Base-by-base conservation (phyloP, 306 rosid species). In the Sechiopsis laciniata region DNA sequence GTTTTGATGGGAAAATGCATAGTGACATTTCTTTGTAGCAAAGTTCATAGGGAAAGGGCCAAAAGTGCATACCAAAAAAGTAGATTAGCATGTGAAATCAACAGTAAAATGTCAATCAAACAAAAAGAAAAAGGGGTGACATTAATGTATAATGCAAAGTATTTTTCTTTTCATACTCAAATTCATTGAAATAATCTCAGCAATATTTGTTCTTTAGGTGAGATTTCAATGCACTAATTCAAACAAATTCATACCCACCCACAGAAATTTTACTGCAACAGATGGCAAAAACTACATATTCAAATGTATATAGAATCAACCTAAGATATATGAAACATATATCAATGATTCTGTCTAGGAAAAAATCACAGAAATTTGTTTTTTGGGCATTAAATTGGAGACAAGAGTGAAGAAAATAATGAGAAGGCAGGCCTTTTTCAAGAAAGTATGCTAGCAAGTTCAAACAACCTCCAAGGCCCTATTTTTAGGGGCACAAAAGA, bases 51-150 rank as follows among this genome's bases (percentile, higher is more conserved):
- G 90, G 85, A 81, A 81, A 59, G 73, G 73, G 73, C 73, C 73
- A 69, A 69, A 69, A 69, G 73, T 48, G 73, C 73, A 69, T 69
- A 35, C 53, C 75, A 72, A 83, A 81, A 81, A 85, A 84, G 89
- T 78, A 83, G 82, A 84, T 76, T 75, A 77, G 81, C 88, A 86
- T 85, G 91, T 86, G 91, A 84, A 78, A 46, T 17, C 80, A 85
- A 81, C 79, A 75, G 82, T 78, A 75, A 78, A 80, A 54, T 80
- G 83, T 80, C 79, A 75, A 35, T 60, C 66, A 71, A 29, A 40
- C 56, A 71, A 74, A 35, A 52, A 79, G 62, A 17, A 72, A 55
- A 55, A 42, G 48, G 48, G 48, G 48, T 42, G 48, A 42, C 48
- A 42, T 42, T 42, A 42, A 42, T 42, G 48, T 42, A 42, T 42